Evolutionary conservation across 164 flowering plant genomes (phyloP), one percentile per base, ranked within the genome.

Genomic region (Warburgia ugandensis): DNA sequence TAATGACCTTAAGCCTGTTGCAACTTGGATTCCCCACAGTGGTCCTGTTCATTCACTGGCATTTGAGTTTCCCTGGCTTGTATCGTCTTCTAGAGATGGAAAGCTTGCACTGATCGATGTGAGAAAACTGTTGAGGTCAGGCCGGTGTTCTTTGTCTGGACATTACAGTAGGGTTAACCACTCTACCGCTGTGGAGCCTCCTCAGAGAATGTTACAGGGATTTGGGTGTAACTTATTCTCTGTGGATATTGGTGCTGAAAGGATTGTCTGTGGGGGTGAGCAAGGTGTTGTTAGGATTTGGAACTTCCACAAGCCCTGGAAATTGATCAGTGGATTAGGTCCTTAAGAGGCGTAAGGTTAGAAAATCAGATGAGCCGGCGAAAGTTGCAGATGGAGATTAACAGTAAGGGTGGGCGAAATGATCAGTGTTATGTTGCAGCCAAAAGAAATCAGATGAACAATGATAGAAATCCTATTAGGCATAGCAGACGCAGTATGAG

Each of bases 31-130:
- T 58, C 88, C 96, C 51, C 98, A 91, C 55, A 42, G 77, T 0
- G 84, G 86, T n/a, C 65, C 90, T 43, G 84, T 87, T 29, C 22
- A 74, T 40, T 81, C 96, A 12, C 83, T 91, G 44, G 80, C 92
- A 11, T 91, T 91, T 62, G 98, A 87, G 78, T 87, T 81, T 60
- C 98, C 98, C 8, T 91, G 96, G 96, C 84, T 91, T 59, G 87
- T 85, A 27, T 91, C 96, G 16, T 83, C 92, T 38, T 84, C 98
- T 12, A 65, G 75, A 48, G 98, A 91, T 62, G 96, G 98, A 30
- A 83, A 73, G 48, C 65, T 91, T 17, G 69, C 95, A n/a, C 73
- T 92, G 38, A 81, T 81, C 40, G 86, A 88, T 66, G 84, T 86
- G 44, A 73, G 96, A 45, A 76, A 77, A 71, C 65, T 86, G 55